Percentiles rank a stretch among this genome's conserved stretches.
Conservation (phyloP, 2,329 filamentous ascomycete species). For the Colletotrichum sp. region DNA sequence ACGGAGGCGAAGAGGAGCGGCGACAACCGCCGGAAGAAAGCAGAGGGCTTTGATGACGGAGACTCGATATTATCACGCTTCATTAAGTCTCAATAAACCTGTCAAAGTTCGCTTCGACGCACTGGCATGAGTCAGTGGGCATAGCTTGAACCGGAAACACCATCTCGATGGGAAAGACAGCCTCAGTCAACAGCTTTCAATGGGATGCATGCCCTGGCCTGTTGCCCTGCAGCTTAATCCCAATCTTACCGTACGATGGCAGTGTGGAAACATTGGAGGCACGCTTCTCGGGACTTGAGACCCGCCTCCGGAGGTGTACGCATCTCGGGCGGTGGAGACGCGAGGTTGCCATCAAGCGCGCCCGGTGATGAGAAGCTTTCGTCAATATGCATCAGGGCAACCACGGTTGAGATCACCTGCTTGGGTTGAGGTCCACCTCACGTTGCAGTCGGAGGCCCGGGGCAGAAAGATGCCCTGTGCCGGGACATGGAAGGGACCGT, state of each 20-base stretch:
- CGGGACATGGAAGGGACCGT: constrained; percentile 13
- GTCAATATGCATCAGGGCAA: constrained; percentile 12
- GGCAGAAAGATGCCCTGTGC: background rate
- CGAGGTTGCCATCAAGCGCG: background rate
- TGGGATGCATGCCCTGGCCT: background rate
- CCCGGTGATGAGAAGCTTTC: constrained; percentile 17
- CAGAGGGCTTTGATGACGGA: background rate
- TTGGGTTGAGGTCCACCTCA: constrained; percentile 11
- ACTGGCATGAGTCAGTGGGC: constrained; percentile 7
- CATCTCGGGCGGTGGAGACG: constrained; percentile 2
- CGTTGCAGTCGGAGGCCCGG: constrained; percentile 19
- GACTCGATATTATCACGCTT: background rate
- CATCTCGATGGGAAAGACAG: background rate
- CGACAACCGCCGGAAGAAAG: background rate
- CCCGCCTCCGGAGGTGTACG: background rate
- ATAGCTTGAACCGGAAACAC: background rate
- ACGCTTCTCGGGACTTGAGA: background rate
- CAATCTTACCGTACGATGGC: background rate
- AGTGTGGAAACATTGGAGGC: background rate
- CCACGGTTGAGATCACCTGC: constrained; percentile 3
- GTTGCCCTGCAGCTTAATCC: constrained; percentile 6
- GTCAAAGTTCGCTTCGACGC: constrained; percentile 3
- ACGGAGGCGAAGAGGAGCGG: background rate
- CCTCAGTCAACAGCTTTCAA: background rate
- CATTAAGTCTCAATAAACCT: constrained; percentile 6